Conservation (phyloP, 768 basidiomycete genomes). For the Suillus paluster region DNA sequence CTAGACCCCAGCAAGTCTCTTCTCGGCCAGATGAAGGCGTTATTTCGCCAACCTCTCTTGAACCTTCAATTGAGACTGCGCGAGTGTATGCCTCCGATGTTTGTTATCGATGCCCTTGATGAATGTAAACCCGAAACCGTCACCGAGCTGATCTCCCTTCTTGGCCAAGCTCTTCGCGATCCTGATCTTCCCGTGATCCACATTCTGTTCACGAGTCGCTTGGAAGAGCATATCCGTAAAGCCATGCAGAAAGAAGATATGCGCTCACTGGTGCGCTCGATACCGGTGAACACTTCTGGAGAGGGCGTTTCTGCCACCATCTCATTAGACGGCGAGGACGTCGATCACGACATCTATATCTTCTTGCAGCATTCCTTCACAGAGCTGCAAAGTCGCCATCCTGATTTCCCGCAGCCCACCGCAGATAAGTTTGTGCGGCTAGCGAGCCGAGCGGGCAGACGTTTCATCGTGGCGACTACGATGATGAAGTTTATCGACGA, state of each 20-base stretch:
- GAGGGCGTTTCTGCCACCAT: neutral
- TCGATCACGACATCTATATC: neutral
- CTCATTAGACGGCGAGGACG: neutral
- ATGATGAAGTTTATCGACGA: neutral
- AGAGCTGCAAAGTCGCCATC: neutral
- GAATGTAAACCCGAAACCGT: neutral
- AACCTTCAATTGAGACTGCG: neutral
- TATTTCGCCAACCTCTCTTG: neutral
- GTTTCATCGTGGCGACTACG: neutral
- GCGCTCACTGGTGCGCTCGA: neutral
- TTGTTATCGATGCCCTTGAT: neutral
- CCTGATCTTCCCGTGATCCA: neutral
- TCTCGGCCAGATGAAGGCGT: neutral
- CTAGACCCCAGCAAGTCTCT: neutral
- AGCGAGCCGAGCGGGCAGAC: neutral
- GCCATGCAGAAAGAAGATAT: neutral
- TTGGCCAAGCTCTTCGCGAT: neutral
- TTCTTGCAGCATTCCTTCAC: conserved; percentile 1
- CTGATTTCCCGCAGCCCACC: neutral
- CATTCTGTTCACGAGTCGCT: neutral
- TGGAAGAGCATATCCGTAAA: neutral
- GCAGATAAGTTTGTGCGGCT: neutral
- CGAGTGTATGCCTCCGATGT: neutral
- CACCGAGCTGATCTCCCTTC: neutral
- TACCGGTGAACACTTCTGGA: neutral